These are phyloP conservation scores for Lactarius hatsudake DNA, from an alignment of 768 basidiomycete genomes.

Conservation along the genomic window DNA sequence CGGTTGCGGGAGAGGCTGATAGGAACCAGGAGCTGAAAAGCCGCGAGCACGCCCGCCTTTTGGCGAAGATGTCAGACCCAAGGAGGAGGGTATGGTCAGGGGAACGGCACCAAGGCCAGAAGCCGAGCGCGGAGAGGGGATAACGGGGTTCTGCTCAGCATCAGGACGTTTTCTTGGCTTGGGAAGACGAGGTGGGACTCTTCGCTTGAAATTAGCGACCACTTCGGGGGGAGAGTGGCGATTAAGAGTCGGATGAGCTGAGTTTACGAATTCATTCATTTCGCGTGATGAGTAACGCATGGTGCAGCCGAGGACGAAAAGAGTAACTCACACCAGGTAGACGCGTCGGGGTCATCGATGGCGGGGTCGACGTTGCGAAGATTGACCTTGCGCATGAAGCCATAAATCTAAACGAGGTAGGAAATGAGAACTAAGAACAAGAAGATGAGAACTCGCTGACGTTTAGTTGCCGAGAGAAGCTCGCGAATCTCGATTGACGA, in stretches of 20 bases:
- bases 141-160: constrained; percentile 59
- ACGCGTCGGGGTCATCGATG: constrained; percentile 93
- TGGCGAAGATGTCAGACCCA: constrained; percentile 40
- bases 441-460: constrained; percentile 40
- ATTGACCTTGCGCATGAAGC: constrained; percentile 98
- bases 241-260: constrained; percentile 89
- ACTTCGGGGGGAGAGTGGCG: constrained; percentile 87
- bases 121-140: constrained; percentile 75
- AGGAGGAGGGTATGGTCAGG: constrained; percentile 56
- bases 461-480: constrained; percentile 97
- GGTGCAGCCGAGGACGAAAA: constrained; percentile 16
- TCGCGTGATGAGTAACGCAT: constrained; percentile 19
- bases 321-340: constrained; percentile 84
- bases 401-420: constrained; percentile 72
- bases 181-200: constrained; percentile 89
- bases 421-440: constrained; percentile 29
- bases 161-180: constrained; percentile 79
- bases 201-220: constrained; percentile 92
- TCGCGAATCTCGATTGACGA: constrained; percentile 94
- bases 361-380: constrained; percentile 92
- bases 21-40: constrained; percentile 81
- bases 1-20: constrained; percentile 64
- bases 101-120: constrained; percentile 67
- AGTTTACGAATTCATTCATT: constrained; percentile 16
- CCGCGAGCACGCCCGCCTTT: constrained; percentile 60